These are phyloP conservation scores for Trichaptum fuscoviolaceum DNA, from an alignment of 768 basidiomycete species.

Conservation along the genomic window DNA sequence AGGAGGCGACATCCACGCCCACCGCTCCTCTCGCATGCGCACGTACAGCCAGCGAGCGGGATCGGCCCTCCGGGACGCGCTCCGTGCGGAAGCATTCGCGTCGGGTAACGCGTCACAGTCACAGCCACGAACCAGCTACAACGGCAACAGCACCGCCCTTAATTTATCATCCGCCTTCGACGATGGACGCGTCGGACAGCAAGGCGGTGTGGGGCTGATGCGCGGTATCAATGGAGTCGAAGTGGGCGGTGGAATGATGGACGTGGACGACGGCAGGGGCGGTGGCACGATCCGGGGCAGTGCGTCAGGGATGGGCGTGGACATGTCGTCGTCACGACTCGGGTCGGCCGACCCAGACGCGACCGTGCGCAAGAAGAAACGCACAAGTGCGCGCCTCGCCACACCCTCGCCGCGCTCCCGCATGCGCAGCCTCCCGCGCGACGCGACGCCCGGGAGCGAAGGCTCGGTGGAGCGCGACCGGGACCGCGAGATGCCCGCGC, in stretches of 20 bases:
- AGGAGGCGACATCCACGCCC: not conserved
- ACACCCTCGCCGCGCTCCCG: slow-evolving; percentile 39
- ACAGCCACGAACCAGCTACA: not conserved
- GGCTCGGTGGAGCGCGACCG: slow-evolving; percentile 13
- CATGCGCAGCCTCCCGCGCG: slow-evolving; percentile 30
- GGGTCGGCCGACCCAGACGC: slow-evolving; percentile 62
- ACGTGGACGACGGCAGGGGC: not conserved
- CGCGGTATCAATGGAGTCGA: not conserved
- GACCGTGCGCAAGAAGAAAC: slow-evolving; percentile 63
- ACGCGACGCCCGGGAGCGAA: not conserved
- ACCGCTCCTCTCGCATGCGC: not conserved
- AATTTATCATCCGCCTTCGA: not conserved
- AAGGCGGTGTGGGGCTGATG: not conserved
- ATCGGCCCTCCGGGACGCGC: slow-evolving; percentile 1
- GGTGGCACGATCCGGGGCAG: not conserved
- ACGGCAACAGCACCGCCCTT: not conserved
- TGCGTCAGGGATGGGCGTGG: slow-evolving; percentile 51
- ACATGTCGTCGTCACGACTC: slow-evolving; percentile 67
- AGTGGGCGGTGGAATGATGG: not conserved
- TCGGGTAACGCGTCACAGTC: slow-evolving; percentile 2
- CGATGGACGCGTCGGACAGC: not conserved
- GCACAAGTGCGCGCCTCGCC: slow-evolving; percentile 29
- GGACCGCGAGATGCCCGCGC: slow-evolving; percentile 18
- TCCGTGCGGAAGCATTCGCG: slow-evolving; percentile 1
- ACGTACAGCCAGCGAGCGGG: slow-evolving; percentile 4